These are phyloP conservation scores for Musa acuminata DNA, from an alignment of 176 grass and related monocot genomes.

Conservation along the genomic window DNA sequence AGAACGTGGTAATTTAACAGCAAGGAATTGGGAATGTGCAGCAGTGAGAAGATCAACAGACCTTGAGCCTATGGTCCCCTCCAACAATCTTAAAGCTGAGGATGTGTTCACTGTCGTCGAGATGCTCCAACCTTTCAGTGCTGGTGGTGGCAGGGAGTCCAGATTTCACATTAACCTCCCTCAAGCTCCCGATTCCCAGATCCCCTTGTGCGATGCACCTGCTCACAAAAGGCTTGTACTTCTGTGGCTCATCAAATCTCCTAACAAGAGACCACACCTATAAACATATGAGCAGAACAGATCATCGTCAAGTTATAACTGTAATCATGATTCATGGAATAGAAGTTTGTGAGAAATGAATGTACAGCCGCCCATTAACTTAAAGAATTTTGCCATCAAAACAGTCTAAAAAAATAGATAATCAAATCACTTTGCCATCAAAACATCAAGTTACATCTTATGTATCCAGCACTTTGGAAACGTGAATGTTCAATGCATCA, in stretches of 20 bases:
- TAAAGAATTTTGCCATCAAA: no score
- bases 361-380: no score
- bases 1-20: no score
- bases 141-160: slow-evolving; percentile 6
- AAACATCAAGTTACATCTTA: no score
- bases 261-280: slow-evolving; percentile 4
- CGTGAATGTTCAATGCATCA: no score
- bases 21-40: neutral
- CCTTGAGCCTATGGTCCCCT: slow-evolving; percentile 5
- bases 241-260: slow-evolving; percentile 9
- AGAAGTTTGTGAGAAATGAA: no score
- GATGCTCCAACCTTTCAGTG: slow-evolving; percentile 7
- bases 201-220: neutral
- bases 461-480: no score
- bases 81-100: slow-evolving; percentile 2
- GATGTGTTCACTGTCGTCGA: neutral
- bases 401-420: no score
- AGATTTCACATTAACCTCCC: slow-evolving; percentile 5
- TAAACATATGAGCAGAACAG: neutral
- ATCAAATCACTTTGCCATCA: no score
- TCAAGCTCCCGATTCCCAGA: neutral
- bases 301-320: neutral
- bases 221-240: slow-evolving; percentile 4
- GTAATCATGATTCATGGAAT: neutral
- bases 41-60: neutral